phyloP scores from a whole-genome alignment of 2,329 filamentous ascomycete genomes.

The Fusarium verrucosum region DNA sequence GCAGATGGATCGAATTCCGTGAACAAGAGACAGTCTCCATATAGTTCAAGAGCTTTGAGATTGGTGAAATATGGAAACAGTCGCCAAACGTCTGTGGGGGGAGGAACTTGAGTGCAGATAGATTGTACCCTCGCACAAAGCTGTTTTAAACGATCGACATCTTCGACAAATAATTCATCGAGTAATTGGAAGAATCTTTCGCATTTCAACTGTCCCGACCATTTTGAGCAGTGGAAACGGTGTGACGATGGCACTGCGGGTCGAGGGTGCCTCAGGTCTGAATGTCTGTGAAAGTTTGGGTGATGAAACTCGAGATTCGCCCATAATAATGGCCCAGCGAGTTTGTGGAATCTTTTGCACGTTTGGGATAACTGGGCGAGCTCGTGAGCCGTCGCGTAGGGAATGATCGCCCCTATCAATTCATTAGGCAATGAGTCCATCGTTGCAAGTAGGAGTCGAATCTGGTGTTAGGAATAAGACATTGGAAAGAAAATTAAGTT shows the following conservation, averaged over 20 bases:
- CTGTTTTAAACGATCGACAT: not conserved
- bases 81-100: not conserved
- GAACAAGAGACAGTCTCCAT: not conserved
- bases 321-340: not conserved
- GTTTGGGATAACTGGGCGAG: not conserved
- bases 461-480: no score
- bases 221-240: not conserved
- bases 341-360: not conserved
- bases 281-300: not conserved
- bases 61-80: not conserved
- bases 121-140: not conserved
- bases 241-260: not conserved
- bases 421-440: conserved; percentile 2
- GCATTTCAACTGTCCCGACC: not conserved
- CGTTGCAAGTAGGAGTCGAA: not conserved
- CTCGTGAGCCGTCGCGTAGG: not conserved
- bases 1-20: no score
- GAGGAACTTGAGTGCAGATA: not conserved
- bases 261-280: not conserved
- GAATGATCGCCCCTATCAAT: not conserved
- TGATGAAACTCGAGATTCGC: not conserved
- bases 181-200: not conserved
- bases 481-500: no score
- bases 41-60: not conserved
- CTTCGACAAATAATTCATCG: not conserved